Percentiles rank a stretch among this genome's conserved stretches.
Conservation (phyloP, 2,329 filamentous ascomycete genomes). For the Chaetothyriales sp. region DNA sequence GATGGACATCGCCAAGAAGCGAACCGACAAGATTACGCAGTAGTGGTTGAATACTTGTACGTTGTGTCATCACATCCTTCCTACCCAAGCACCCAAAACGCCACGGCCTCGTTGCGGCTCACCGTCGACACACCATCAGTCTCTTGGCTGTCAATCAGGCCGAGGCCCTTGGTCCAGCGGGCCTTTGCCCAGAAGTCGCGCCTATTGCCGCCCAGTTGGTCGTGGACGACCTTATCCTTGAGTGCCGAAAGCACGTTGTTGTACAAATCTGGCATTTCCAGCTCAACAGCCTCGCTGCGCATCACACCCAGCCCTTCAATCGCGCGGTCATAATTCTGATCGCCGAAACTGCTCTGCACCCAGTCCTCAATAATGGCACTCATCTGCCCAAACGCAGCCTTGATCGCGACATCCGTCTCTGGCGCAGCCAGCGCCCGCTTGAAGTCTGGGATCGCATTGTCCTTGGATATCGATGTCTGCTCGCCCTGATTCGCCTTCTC, state of each 20-base stretch:
- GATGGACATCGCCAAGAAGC: conserved; percentile 33
- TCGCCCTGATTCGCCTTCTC: conserved; percentile 29
- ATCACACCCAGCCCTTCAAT: conserved; percentile 63
- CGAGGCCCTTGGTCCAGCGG: conserved; percentile 45
- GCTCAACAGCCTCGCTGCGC: conserved; percentile 57
- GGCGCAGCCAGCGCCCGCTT: conserved; percentile 57
- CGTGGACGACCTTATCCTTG: conserved; percentile 56
- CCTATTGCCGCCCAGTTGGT: conserved; percentile 59
- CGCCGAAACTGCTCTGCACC: conserved; percentile 58
- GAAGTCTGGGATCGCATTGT: conserved; percentile 82
- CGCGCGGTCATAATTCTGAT: conserved; percentile 57
- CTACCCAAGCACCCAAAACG: neutral
- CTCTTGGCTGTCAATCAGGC: conserved; percentile 41
- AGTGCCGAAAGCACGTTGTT: conserved; percentile 57
- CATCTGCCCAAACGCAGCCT: conserved; percentile 60
- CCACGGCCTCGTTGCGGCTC: neutral
- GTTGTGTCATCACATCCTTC: neutral
- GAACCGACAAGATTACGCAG: conserved; percentile 27
- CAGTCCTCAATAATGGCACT: conserved; percentile 51
- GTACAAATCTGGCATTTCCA: conserved; percentile 62
- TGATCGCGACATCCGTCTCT: conserved; percentile 45
- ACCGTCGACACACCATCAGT: neutral
- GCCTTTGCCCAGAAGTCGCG: conserved; percentile 71
- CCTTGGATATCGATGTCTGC: conserved; percentile 39
- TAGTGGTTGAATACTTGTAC: neutral